Evolutionary conservation across 768 basidiomycete species (phyloP), one percentile per base, ranked within the genome.

Genomic region (Suillus hirtellus): DNA sequence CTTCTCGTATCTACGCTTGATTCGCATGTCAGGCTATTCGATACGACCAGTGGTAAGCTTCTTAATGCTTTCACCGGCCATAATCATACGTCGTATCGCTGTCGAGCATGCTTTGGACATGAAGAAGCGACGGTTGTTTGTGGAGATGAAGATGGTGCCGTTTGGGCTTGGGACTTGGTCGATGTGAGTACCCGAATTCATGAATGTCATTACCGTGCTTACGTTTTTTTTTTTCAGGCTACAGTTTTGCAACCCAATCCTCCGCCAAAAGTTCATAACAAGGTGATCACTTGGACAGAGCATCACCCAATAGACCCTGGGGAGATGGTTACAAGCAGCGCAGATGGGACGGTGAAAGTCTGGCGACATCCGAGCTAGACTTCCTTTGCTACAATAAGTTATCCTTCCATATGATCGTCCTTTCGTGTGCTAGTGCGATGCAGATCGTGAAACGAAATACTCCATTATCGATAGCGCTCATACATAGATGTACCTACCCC

Each of bases 141-240:
- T 64, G 97, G 97, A 10, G 97, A 99, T 72, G 97, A 98, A 75
- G 84, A 89, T 9, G 97, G 97, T 0, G 78, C 76, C 64, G 79
- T 99, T 3, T 97, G 94, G 93, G 86, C 86, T 47, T 99, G 96
- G 96, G 93, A 96, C 68, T 79, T 98, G 64, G 84, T 98, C 24
- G 91, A 93, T 73, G 96, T 96, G 75, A 71, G 86, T 77, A 2
- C 11, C 21, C 14, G n/a, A n/a, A 46, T 12, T 42, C 24, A 31
- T 17, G 19, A 11, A 24, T 60, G 2, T 34, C 31, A 12, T 24
- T 67, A 65, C 64, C 5, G 17, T 60, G 46, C 31, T 50, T 50
- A 54, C 58, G 50, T 60, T 64, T 11, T 11, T 35, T 24, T 35
- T 27, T 67, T n/a, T n/a, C n/a, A 96, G 95, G 93, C 86, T 10